A percentile compares a stretch with the other conserved stretches of the same genome.
Evolutionary conservation across 768 basidiomycete species (phyloP).

Genomic region (Rhodosporidiobolus odoratus): DNA sequence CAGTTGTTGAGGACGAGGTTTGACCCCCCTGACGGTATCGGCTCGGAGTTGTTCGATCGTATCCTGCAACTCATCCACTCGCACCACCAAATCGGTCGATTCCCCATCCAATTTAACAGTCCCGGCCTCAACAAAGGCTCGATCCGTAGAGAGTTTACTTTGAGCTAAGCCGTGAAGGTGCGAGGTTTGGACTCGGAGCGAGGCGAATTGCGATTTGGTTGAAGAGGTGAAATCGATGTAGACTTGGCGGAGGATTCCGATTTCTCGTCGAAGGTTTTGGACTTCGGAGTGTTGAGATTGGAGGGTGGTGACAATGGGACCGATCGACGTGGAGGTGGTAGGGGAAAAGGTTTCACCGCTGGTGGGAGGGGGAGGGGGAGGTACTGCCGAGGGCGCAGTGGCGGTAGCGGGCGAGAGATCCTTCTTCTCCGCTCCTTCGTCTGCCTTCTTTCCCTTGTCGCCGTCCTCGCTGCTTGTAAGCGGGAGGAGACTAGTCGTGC

Average conservation of each 20-base stretch:
- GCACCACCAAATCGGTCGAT: constrained; percentile 82
- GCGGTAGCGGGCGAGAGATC: too few species aligned
- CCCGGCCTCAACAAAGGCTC: constrained; percentile 82
- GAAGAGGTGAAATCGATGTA: constrained; percentile 89
- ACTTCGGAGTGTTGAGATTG: constrained; percentile 93
- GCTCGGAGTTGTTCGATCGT: constrained; percentile 80
- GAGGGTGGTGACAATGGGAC: constrained; percentile 47
- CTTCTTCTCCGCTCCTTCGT: too few species aligned
- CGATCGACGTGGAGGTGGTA: constrained; percentile 1
- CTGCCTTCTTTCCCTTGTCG: neutral
- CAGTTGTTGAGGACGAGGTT: constrained; percentile 63
- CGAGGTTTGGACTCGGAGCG: constrained; percentile 74
- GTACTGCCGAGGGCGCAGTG: neutral
- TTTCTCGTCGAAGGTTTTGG: constrained; percentile 83
- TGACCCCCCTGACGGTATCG: constrained; percentile 80
- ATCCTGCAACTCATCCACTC: constrained; percentile 89
- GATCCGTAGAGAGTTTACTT: constrained; percentile 73
- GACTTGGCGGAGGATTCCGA: constrained; percentile 87
- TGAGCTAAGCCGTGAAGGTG: constrained; percentile 80
- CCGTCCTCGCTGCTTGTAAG: constrained; percentile 49
- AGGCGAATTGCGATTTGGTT: constrained; percentile 76
- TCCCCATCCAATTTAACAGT: constrained; percentile 85
- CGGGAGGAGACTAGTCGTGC: constrained; percentile 53
- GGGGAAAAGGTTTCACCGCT: constrained; percentile 55
- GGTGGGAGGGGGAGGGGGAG: constrained; percentile 49